A percentile compares a stretch with the other conserved stretches of the same genome.
Evolutionary conservation across 2,329 filamentous ascomycete genomes (phyloP).

Genomic region (Diaporthe citriasiana): DNA sequence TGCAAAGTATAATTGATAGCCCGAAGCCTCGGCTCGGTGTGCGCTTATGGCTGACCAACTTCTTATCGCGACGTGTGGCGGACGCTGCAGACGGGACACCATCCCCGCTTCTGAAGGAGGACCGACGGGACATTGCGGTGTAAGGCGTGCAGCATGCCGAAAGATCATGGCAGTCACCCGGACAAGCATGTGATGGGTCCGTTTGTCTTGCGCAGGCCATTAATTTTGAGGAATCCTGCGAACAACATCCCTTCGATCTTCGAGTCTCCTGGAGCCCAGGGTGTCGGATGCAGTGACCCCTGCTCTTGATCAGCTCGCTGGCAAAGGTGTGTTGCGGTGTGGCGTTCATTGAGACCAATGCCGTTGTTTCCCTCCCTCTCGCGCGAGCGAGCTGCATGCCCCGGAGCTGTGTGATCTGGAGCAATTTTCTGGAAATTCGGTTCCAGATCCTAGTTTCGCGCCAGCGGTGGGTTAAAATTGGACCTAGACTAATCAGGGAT

Average conservation of each 20-base stretch:
- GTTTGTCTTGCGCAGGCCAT: slow-evolving; percentile 18
- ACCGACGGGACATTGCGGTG: slow-evolving; percentile 30
- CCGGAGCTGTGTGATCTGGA: slow-evolving; percentile 36
- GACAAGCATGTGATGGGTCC: slow-evolving; percentile 20
- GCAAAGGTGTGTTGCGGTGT: slow-evolving; percentile 32
- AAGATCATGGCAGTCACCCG: slow-evolving; percentile 6
- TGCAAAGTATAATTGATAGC: slow-evolving; percentile 31
- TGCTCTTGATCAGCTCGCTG: slow-evolving; percentile 15
- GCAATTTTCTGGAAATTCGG: slow-evolving; percentile 36
- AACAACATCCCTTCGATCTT: background rate
- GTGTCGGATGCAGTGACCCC: slow-evolving; percentile 10
- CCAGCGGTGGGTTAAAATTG: slow-evolving; percentile 38
- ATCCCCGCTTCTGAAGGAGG: slow-evolving; percentile 29
- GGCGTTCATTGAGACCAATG: slow-evolving; percentile 36
- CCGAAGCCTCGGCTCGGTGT: slow-evolving; percentile 17
- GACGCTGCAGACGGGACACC: slow-evolving; percentile 19
- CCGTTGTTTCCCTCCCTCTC: slow-evolving; percentile 29
- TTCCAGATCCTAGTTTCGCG: slow-evolving; percentile 41
- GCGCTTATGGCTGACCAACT: slow-evolving; percentile 30
- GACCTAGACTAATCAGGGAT: slow-evolving; percentile 36
- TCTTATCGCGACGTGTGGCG: slow-evolving; percentile 23
- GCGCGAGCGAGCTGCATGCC: slow-evolving; percentile 20
- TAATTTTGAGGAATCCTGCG: background rate
- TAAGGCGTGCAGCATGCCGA: slow-evolving; percentile 26
- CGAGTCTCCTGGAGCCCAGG: slow-evolving; percentile 18